Conservation (phyloP, 192 early-diverging fungal genomes). For the Backusella tuberculispora region DNA sequence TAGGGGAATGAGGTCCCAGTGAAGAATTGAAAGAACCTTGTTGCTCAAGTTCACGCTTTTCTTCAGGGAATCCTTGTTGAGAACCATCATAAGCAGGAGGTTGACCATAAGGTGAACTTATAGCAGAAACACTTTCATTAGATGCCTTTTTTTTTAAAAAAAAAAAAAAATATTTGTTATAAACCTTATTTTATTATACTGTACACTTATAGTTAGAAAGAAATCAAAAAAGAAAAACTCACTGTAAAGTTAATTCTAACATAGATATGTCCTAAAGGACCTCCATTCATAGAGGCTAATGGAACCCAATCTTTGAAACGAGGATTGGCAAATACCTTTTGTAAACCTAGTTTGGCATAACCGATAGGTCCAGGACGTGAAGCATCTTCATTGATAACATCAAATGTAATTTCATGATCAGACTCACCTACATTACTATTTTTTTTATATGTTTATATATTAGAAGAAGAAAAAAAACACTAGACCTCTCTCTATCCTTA, state of each 20-base stretch:
- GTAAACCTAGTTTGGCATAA: slow-evolving; percentile 17
- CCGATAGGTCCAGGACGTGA: slow-evolving; percentile 30
- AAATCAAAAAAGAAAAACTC: neutral
- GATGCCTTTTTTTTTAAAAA: neutral
- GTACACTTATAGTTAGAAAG: no score
- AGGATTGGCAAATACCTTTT: neutral
- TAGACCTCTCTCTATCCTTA: neutral
- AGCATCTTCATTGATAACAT: slow-evolving; percentile 39
- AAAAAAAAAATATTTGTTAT: neutral
- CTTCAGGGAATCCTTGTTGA: neutral
- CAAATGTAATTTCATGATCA: slow-evolving; percentile 25
- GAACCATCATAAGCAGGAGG: neutral
- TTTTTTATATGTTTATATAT: neutral
- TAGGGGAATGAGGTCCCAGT: slow-evolving; percentile 24
- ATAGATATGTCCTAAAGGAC: slow-evolving; percentile 18
- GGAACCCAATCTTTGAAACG: slow-evolving; percentile 13
- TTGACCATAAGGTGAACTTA: neutral
- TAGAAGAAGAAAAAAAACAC: neutral
- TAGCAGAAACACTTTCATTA: neutral
- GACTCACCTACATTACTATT: slow-evolving; percentile 28
- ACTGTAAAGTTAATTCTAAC: slow-evolving; percentile 11
- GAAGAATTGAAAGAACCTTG: neutral
- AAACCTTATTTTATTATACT: neutral
- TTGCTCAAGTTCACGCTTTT: neutral
- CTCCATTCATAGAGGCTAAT: slow-evolving; percentile 2